Base-by-base conservation (phyloP, 2,329 filamentous ascomycete species). In the Zymoseptoria ardabiliae region DNA sequence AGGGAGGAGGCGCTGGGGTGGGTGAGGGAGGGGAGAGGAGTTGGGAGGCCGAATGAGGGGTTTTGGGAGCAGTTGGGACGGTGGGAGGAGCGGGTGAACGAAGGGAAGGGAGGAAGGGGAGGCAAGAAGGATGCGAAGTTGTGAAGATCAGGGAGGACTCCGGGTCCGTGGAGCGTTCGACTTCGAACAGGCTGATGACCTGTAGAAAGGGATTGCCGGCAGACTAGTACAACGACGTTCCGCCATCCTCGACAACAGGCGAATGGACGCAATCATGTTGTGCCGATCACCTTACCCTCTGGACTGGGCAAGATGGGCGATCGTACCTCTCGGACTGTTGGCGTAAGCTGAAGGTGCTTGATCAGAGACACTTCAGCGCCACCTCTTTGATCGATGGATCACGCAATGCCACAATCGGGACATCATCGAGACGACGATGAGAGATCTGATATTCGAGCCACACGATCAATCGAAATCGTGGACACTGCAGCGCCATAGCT, bases 11-110 rank as follows among this genome's bases (percentile, higher is more conserved):
- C 91, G 2, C 77, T 97, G 58, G 77, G 79, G 30, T 80, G 87
- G 66, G 77, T 97, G 50, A 85, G 85, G 56, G 77, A 86, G 70
- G 82, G 82, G 35, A 85, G 92, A 45, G 83, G 87, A 20, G 83
- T 92, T 55, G 91, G 87, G 61, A 88, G 91, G 69, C 93, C 93
- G 5, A 97, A 97, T 73, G 77, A 83, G 21, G 93, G 91, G 20
- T 97, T 97, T 79, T 91, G 92, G 85, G 79, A 84, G 57, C 94
- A 97, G 74, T 80, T 97, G 10, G 81, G 86, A 64, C 78, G 97
- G 58, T 97, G 91, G 79, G 87, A 90, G 78, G 79, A 86, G 67
- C 96, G 96, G 90, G 64, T 75, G 52, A 63, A 65, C 10, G 63
- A 61, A 4, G 30, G 54, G 59, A 65, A 30, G 61, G 50, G 6